Evolutionary conservation across 768 basidiomycete species (phyloP).

Genomic region (Pluteus cervinus): DNA sequence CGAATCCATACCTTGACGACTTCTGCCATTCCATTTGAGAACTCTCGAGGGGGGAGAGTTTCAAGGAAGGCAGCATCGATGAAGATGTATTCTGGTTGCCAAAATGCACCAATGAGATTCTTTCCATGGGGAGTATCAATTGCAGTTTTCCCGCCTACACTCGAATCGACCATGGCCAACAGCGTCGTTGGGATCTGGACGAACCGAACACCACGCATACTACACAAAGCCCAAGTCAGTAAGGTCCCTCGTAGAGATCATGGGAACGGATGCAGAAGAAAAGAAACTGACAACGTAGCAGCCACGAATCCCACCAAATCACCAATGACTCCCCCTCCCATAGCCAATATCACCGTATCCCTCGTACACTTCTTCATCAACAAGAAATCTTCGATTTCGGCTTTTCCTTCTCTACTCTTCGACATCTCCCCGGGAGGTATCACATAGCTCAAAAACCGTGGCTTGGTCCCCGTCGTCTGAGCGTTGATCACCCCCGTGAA

Average conservation of each 20-base stretch:
- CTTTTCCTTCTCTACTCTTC: conserved; percentile 89
- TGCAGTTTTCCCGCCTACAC: conserved; percentile 98
- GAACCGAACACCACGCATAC: conserved; percentile 96
- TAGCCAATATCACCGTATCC: conserved; percentile 87
- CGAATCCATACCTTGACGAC: conserved; percentile 75
- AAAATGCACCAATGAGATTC: conserved; percentile 97
- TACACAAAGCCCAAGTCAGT: conserved; percentile 21
- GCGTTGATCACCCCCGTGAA: conserved; percentile 44
- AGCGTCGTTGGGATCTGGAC: conserved; percentile 96
- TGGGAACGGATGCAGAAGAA: not conserved
- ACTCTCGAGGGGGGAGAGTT: conserved; percentile 85
- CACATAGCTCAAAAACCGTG: conserved; percentile 72
- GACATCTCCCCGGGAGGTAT: conserved; percentile 90
- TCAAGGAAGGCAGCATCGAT: conserved; percentile 96
- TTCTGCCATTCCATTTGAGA: conserved; percentile 99
- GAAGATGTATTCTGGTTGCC: conserved; percentile 97
- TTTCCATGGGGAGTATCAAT: conserved; percentile 98
- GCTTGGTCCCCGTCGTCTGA: conserved; percentile 20
- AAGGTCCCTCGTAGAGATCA: conserved; percentile 6
- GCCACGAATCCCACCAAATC: conserved; percentile 96
- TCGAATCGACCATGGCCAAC: conserved; percentile 97
- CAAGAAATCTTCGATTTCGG: conserved; percentile 89
- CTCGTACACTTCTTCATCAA: conserved; percentile 84
- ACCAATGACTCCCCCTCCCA: conserved; percentile 97
- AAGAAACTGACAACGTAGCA: conserved; percentile 79